Conservation (phyloP, 225 moss, liverwort and hornwort species). For the Lunularia cruciata region DNA sequence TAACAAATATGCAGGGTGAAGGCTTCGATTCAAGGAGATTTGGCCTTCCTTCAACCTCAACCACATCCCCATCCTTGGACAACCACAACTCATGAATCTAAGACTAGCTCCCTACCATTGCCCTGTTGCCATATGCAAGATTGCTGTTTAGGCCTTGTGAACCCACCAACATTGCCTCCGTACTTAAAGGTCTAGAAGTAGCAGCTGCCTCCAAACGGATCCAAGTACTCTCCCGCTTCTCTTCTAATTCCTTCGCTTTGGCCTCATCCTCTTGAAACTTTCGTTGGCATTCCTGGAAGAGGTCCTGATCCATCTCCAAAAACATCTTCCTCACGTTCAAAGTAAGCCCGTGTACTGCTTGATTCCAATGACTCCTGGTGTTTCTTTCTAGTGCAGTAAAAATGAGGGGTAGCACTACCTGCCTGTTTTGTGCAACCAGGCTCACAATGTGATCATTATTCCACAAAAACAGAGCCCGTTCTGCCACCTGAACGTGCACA, state of each 20-base stretch:
- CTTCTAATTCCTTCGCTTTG: slow-evolving; percentile 70
- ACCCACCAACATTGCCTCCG: slow-evolving; percentile 55
- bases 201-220: slow-evolving; percentile 89
- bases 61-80: slow-evolving; percentile 56
- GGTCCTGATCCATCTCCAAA: slow-evolving; percentile 94
- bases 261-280: slow-evolving; percentile 93
- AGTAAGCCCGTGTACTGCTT: slow-evolving; percentile 90
- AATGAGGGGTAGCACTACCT: slow-evolving; percentile 78
- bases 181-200: slow-evolving; percentile 40
- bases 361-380: slow-evolving; percentile 92
- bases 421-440: slow-evolving; percentile 91
- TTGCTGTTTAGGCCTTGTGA: slow-evolving; percentile 52
- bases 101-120: slow-evolving; percentile 62
- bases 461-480: slow-evolving; percentile 93
- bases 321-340: slow-evolving; percentile 97
- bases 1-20: slow-evolving; percentile 57
- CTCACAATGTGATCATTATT: slow-evolving; percentile 98
- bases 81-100: slow-evolving; percentile 51
- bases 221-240: slow-evolving; percentile 83
- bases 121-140: slow-evolving; percentile 61
- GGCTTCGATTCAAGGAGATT: slow-evolving; percentile 49
- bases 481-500: slow-evolving; percentile 63
- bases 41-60: slow-evolving; percentile 52
- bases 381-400: slow-evolving; percentile 86
- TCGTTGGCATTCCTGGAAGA: slow-evolving; percentile 88